phyloP scores from a whole-genome alignment of 2,329 filamentous ascomycete species.

The Fusarium irregulare region DNA sequence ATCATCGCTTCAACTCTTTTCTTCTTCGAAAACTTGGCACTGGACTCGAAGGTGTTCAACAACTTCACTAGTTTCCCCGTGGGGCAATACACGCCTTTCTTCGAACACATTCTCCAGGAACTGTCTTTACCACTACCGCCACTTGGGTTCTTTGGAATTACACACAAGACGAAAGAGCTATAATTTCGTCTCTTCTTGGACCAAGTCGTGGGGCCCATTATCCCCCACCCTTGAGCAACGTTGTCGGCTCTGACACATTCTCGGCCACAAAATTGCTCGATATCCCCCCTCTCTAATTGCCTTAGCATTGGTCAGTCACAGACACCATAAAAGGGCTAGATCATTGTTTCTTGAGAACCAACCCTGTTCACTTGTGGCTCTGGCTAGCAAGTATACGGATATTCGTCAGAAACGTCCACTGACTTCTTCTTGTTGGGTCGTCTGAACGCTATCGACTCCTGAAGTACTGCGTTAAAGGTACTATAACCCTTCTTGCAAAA shows the following conservation, averaged over 20 bases:
- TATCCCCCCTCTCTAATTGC: conserved; percentile 12
- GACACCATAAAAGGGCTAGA: conserved; percentile 15
- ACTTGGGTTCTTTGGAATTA: background rate
- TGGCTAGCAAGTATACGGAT: conserved; percentile 9
- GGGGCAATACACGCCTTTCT: conserved; percentile 13
- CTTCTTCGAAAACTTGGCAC: conserved; percentile 13
- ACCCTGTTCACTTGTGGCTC: conserved; percentile 33
- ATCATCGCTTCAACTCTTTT: conserved; percentile 22
- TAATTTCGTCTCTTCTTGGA: background rate
- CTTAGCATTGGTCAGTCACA: conserved; percentile 23
- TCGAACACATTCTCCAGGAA: conserved; percentile 16
- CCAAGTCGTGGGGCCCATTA: conserved; percentile 1
- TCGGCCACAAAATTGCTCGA: conserved; percentile 34
- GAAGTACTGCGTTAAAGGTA: conserved; percentile 19
- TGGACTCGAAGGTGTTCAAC: conserved; percentile 17
- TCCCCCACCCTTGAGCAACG: conserved; percentile 23
- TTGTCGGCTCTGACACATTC: conserved; percentile 30
- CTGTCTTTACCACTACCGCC: conserved; percentile 26
- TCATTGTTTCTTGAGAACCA: conserved; percentile 22
- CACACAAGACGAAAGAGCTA: background rate
- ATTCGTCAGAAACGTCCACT: conserved; percentile 1
- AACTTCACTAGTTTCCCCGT: conserved; percentile 11
- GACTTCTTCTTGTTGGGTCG: background rate
- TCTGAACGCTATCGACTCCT: background rate
- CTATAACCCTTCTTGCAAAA: background rate